Percentiles rank a stretch among this genome's conserved stretches.
Conservation (phyloP, 352 stramenopile species). For the Thalassiosira livingstoniorum region DNA sequence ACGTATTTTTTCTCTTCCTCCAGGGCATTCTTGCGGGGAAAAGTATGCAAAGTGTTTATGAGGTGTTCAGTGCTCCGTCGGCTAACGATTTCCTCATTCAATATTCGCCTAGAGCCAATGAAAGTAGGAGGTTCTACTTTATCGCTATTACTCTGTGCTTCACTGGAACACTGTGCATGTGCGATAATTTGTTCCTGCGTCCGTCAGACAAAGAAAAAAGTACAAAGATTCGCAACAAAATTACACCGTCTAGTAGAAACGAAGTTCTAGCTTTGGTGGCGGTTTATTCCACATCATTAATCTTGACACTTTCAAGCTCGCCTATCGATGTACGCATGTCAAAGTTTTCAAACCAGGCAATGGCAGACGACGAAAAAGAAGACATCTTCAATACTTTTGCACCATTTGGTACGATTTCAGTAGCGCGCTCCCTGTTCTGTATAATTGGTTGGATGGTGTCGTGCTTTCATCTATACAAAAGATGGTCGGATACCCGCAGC, state of each 20-base stretch:
- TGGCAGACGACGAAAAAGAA: not conserved
- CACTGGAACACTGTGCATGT: slow-evolving; percentile 1
- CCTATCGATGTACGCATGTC: not conserved
- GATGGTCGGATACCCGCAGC: too few relatives aligned
- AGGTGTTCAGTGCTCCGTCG: not conserved
- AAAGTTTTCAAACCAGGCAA: not conserved
- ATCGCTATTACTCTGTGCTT: not conserved
- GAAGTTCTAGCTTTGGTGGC: not conserved
- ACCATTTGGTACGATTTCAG: not conserved
- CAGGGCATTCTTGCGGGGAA: not conserved
- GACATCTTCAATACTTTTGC: not conserved
- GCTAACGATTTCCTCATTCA: not conserved
- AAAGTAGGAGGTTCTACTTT: not conserved
- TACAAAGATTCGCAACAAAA: not conserved
- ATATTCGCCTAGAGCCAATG: not conserved
- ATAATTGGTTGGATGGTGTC: not conserved
- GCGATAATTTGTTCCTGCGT: not conserved
- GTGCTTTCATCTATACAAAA: not conserved
- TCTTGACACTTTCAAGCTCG: not conserved
- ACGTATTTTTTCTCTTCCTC: slow-evolving; percentile 13
- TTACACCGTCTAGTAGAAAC: not conserved
- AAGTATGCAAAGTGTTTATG: slow-evolving; percentile 7
- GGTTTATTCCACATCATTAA: not conserved
- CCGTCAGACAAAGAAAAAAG: not conserved
- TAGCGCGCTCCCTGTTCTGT: not conserved